A percentile compares a stretch with the other conserved stretches of the same genome.
phyloP scores from a whole-genome alignment of 2,329 filamentous ascomycete species.

The Scytalidium sp. region DNA sequence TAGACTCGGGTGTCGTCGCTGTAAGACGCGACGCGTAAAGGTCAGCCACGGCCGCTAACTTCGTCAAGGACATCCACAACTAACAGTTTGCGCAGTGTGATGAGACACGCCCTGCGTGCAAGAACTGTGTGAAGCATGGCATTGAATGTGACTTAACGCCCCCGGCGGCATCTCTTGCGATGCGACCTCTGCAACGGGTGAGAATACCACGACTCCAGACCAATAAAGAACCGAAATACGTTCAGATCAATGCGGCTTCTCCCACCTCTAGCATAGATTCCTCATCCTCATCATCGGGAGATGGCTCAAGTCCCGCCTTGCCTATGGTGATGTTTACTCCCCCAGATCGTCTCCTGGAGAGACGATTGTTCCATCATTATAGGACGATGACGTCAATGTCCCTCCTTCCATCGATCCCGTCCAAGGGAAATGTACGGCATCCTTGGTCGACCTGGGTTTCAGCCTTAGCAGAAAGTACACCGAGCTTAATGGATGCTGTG shows the following conservation, averaged over 20 bases:
- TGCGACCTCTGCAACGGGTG: conserved; percentile 26
- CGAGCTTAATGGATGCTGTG: conserved; percentile 58
- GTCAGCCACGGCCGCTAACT: conserved; percentile 31
- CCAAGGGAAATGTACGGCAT: background rate
- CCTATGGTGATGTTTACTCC: conserved; percentile 10
- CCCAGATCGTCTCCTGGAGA: conserved; percentile 39
- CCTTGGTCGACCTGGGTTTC: conserved; percentile 56
- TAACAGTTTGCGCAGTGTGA: conserved; percentile 47
- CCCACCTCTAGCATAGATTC: conserved; percentile 11
- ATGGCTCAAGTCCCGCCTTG: background rate
- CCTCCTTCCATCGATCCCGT: conserved; percentile 41
- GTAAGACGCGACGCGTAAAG: conserved; percentile 67
- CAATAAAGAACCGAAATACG: background rate
- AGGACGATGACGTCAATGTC: conserved; percentile 56
- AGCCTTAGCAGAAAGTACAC: conserved; percentile 53
- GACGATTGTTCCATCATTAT: conserved; percentile 62
- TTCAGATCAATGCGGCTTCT: conserved; percentile 1
- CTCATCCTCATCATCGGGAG: background rate
- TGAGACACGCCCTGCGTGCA: conserved; percentile 59
- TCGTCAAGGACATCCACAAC: background rate
- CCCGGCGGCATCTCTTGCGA: background rate
- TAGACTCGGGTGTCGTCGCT: conserved; percentile 59
- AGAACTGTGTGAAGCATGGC: conserved; percentile 62
- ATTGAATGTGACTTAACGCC: conserved; percentile 61
- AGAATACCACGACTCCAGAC: conserved; percentile 1